Conservation (phyloP, 2,329 filamentous ascomycete genomes). For the Fusarium sp. region DNA sequence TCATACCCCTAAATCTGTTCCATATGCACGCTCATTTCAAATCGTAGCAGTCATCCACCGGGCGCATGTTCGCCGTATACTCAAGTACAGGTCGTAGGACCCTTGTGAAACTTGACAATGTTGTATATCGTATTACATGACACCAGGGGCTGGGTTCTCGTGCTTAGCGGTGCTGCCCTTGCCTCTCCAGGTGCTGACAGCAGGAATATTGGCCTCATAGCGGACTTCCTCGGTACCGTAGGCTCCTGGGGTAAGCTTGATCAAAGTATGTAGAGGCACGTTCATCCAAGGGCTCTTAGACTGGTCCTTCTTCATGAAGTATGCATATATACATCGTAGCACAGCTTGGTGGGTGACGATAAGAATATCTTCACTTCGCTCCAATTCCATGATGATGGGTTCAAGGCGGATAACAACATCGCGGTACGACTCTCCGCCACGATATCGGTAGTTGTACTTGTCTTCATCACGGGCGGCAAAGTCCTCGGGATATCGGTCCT, state of each 20-base stretch:
- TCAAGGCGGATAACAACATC: conserved; percentile 98
- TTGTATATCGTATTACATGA: conserved; percentile 37
- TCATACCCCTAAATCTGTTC: conserved; percentile 11
- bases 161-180: conserved; percentile 95
- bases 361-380: conserved; percentile 94
- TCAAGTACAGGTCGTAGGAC: neutral
- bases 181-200: conserved; percentile 94
- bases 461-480: conserved; percentile 96
- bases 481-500: conserved; percentile 89
- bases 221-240: conserved; percentile 93
- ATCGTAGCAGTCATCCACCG: conserved; percentile 15
- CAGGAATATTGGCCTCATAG: conserved; percentile 90
- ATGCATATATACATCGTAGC: conserved; percentile 95
- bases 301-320: conserved; percentile 98
- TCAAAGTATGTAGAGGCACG: conserved; percentile 93
- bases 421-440: conserved; percentile 93
- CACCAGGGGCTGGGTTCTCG: conserved; percentile 66
- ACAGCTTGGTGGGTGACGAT: conserved; percentile 99
- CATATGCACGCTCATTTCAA: conserved; percentile 31
- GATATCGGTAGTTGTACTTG: conserved; percentile 99
- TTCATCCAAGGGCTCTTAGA: conserved; percentile 98
- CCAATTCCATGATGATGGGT: conserved; percentile 99
- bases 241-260: conserved; percentile 93
- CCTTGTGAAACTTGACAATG: neutral
- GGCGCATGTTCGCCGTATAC: neutral